Percentiles rank a stretch among this genome's conserved stretches.
phyloP scores from a whole-genome alignment of 371 early-diverging fungal genomes.

The Actinomortierella wolfii region DNA sequence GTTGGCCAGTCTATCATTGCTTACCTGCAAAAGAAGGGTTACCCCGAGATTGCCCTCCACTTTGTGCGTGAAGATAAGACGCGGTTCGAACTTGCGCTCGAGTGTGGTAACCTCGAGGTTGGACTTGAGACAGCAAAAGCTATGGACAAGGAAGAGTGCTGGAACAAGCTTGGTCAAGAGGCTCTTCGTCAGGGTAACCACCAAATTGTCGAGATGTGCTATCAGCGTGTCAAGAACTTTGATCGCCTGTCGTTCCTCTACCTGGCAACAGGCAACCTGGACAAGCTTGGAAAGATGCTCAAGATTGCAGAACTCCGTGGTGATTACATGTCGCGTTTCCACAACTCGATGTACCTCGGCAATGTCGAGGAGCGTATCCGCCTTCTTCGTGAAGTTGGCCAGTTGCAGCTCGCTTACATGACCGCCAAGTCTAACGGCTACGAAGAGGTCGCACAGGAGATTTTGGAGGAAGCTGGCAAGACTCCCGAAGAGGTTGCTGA shows the following conservation, averaged over 20 bases:
- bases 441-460: constrained; percentile 78
- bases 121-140: constrained; percentile 91
- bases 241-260: constrained; percentile 94
- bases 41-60: constrained; percentile 97
- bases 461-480: constrained; percentile 72
- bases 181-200: constrained; percentile 91
- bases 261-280: constrained; percentile 84
- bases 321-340: constrained; percentile 86
- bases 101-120: constrained; percentile 94
- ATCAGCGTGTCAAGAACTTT: constrained; percentile 87
- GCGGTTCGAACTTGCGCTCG: constrained; percentile 95
- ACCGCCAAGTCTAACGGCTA: constrained; percentile 90
- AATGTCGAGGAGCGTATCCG: constrained; percentile 86
- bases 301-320: constrained; percentile 86
- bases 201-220: constrained; percentile 87
- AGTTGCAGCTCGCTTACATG: constrained; percentile 88
- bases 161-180: constrained; percentile 85
- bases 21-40: constrained; percentile 97
- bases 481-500: constrained; percentile 68
- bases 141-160: constrained; percentile 85
- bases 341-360: constrained; percentile 88
- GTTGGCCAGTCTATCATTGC: constrained; percentile 98
- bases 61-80: constrained; percentile 96
- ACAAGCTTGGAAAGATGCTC: constrained; percentile 89
- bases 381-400: constrained; percentile 82